Evolutionary conservation across 2,329 filamentous ascomycete genomes (phyloP).

Genomic region (Aspergillus fructus): DNA sequence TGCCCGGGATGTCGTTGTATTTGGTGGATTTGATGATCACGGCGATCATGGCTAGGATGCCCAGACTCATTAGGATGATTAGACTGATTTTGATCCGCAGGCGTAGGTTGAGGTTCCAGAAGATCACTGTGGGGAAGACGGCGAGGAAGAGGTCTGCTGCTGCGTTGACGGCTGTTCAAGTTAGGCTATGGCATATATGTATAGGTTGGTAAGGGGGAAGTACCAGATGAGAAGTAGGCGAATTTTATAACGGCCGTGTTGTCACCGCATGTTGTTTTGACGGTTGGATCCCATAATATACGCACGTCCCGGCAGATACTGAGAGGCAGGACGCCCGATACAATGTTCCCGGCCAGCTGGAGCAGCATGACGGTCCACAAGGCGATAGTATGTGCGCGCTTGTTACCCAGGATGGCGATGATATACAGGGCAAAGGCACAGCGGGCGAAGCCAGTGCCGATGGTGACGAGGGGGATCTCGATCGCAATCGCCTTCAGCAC

Average conservation of each 20-base stretch:
- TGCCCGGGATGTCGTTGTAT: conserved; percentile 23
- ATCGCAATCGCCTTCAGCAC: conserved; percentile 30
- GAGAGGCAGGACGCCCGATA: conserved; percentile 27
- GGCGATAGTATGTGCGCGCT: conserved; percentile 20
- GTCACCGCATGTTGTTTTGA: conserved; percentile 27
- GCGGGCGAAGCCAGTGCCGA: conserved; percentile 31
- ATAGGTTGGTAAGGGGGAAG: too few relatives aligned
- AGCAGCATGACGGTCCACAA: conserved; percentile 25
- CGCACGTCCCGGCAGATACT: conserved; percentile 27
- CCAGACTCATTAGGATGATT: conserved; percentile 27
- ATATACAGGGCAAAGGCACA: conserved; percentile 29
- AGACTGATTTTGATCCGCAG: conserved; percentile 28
- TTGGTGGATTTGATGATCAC: conserved; percentile 34
- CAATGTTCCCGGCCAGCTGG: conserved; percentile 27
- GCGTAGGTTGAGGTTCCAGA: conserved; percentile 32
- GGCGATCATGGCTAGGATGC: conserved; percentile 32
- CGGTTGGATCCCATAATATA: conserved; percentile 24
- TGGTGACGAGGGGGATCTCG: conserved; percentile 27
- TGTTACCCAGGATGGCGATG: conserved; percentile 26
- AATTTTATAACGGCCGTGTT: conserved; percentile 23
- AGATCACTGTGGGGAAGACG: conserved; percentile 28
- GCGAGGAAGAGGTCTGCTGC: conserved; percentile 30
- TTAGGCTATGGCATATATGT: too few relatives aligned
- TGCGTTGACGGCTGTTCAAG: conserved; percentile 25
- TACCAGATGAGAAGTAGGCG: conserved; percentile 30